phyloP scores from a whole-genome alignment of 352 stramenopile genomes.

The Phytophthora melonis region DNA sequence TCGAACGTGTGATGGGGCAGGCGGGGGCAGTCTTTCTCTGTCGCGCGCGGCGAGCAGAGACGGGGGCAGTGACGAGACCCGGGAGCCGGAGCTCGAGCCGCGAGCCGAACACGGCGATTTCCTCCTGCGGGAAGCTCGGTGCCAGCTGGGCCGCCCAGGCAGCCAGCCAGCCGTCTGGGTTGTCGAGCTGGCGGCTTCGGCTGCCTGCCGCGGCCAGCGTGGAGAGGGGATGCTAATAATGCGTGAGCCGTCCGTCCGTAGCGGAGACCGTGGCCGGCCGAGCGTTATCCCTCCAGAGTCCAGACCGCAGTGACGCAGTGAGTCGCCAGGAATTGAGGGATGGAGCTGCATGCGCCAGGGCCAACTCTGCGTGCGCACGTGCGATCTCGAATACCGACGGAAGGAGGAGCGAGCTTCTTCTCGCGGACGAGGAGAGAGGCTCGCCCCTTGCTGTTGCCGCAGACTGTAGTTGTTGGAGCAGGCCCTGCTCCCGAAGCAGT shows the following conservation, averaged over 20 bases:
- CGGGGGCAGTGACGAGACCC: slow-evolving; percentile 8
- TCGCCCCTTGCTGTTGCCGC: not conserved
- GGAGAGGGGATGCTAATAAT: too few relatives aligned
- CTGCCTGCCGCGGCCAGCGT: too few relatives aligned
- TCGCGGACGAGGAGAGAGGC: not conserved
- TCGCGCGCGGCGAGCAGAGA: not conserved
- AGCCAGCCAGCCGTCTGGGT: not conserved
- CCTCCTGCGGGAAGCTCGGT: not conserved
- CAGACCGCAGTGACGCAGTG: not conserved
- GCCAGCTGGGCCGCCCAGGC: not conserved
- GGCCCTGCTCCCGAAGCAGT: not conserved
- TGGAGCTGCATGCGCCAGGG: not conserved
- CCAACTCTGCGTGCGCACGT: not conserved
- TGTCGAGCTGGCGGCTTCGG: not conserved
- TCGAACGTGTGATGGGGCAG: slow-evolving; percentile 12
- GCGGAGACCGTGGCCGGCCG: not conserved
- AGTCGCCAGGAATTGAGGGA: not conserved
- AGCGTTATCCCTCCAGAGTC: not conserved
- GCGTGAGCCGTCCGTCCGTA: not conserved
- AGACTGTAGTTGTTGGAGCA: not conserved
- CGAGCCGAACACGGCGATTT: slow-evolving; percentile 1
- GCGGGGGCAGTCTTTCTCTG: not conserved
- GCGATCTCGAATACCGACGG: not conserved
- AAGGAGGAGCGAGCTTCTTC: not conserved
- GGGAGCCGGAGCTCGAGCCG: not conserved